A percentile compares a stretch with the other conserved stretches of the same genome.
phyloP scores from a whole-genome alignment of 1,139 yeast species.

The Suhomyces coccinellae region DNA sequence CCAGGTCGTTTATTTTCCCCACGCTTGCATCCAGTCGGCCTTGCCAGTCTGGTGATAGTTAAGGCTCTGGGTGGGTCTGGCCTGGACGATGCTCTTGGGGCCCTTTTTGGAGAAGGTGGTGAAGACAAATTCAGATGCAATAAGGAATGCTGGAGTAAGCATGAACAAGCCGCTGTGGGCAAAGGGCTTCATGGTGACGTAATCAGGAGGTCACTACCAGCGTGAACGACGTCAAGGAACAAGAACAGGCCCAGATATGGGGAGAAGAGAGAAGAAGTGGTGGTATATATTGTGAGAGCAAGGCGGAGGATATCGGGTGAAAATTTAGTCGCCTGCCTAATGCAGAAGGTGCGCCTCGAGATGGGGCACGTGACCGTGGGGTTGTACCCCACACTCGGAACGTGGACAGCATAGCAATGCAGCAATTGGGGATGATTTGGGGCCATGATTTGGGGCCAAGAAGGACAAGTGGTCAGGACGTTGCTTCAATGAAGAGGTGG shows the following conservation, averaged over 20 bases:
- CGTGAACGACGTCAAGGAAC: background rate
- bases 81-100: constrained; percentile 16
- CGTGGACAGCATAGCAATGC: too few relatives aligned
- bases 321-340: constrained; percentile 3
- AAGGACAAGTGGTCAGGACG: too few relatives aligned
- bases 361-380: background rate
- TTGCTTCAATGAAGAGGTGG: too few relatives aligned
- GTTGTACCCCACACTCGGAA: background rate
- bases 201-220: constrained; percentile 4
- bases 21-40: constrained; percentile 1
- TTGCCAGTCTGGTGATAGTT: constrained; percentile 5
- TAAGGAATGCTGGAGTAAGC: constrained; percentile 21
- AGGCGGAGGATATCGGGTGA: constrained; percentile 1
- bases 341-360: constrained; percentile 1
- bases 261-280: background rate
- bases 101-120: constrained; percentile 19
- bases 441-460: too few relatives aligned
- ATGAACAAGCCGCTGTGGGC: constrained; percentile 20
- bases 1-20: background rate
- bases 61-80: constrained; percentile 1
- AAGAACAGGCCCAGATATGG: background rate
- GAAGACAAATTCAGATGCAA: constrained; percentile 21
- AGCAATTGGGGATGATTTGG: too few relatives aligned
- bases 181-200: constrained; percentile 16
- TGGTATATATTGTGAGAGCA: background rate